Base-by-base conservation (phyloP, 176 grass and related monocot genomes). In the Cenchrus americanus region DNA sequence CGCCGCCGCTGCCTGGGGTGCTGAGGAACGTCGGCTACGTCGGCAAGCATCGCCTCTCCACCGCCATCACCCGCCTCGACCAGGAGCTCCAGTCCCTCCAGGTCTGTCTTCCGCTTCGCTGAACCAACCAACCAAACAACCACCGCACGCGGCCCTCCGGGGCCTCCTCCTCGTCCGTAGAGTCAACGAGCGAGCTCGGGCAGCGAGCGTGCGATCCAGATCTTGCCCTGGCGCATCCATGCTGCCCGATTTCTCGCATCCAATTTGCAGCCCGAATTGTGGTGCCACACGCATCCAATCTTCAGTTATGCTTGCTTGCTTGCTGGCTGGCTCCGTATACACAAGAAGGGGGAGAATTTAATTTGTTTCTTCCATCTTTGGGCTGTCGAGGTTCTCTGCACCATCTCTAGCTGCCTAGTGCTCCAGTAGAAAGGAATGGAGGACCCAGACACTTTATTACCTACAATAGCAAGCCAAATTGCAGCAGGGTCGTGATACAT, bases 61-160 rank as follows among this genome's bases (percentile, higher is more conserved):
- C 94, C 59, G 89, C 94, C 87, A 92, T 97, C 74, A 15, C 75
- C 30, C 91, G 94, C 75, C 94, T 97, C 50, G 87, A 97, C 59
- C 94, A 97, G 86, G 94, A 97, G 85, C 88, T 97, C 75, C 69
- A 86, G 73, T 93, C 94, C 19, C 94, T 97, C 69, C 82, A 94
- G 91, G 91, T 94, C 12, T 21, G 15, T 68, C 15, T 34, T 54
- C 34, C 7, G 27, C 34, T 37, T 37, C 34, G 34, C 50, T 75
- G 15, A 17, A 73, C 32, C 50, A 40, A 13, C 17, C 58, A 58
- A 58, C 19, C 54, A 18, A 52, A 15, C 69, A 5, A 23, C 19
- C 27, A 30, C 27, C 27, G 27, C 27, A 30, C 66, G 19, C 40
- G 18, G 65, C 34, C 15, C 7, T 17, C 34, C 17, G 64, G 30